These are phyloP conservation scores for Kalmanozyma brasiliensis DNA, from an alignment of 1,284 basidiomycete species.

Conservation along the genomic window DNA sequence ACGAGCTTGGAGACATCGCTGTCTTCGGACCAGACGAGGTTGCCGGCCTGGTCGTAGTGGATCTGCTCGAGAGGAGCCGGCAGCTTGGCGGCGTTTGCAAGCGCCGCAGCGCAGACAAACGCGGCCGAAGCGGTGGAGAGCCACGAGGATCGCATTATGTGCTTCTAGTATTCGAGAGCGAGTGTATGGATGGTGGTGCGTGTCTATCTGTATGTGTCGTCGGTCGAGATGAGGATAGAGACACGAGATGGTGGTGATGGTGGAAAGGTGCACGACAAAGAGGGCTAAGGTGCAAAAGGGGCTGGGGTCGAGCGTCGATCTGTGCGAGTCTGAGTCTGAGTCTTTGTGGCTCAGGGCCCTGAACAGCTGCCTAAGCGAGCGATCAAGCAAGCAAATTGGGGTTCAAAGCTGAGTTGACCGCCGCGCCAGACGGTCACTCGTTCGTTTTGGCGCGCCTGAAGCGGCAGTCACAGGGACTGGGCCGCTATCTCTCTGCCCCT, in stretches of 20 bases:
- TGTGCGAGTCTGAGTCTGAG: constrained; percentile 12
- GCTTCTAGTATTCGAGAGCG: background rate
- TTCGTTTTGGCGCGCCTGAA: background rate
- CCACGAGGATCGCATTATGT: constrained; percentile 57
- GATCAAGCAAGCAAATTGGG: too few relatives aligned
- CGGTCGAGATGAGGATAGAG: background rate
- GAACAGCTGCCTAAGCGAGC: constrained; percentile 3
- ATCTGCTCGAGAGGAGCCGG: constrained; percentile 53
- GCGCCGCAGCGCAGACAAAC: constrained; percentile 55
- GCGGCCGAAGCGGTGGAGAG: constrained; percentile 57
- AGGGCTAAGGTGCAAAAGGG: background rate
- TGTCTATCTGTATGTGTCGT: background rate
- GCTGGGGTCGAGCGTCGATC: constrained; percentile 28
- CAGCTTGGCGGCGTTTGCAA: constrained; percentile 47
- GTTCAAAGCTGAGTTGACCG: background rate
- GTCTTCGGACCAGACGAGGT: constrained; percentile 55
- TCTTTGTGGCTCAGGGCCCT: background rate
- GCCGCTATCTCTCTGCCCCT: too few relatives aligned
- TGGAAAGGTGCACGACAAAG: background rate
- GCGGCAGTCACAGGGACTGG: too few relatives aligned
- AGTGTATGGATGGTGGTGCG: background rate
- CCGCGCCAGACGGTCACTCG: background rate
- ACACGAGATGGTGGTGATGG: constrained; percentile 11
- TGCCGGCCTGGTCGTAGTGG: constrained; percentile 52
- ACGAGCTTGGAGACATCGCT: constrained; percentile 10